phyloP scores from a whole-genome alignment of 192 early-diverging fungal genomes.

The Piromyces sp. region DNA sequence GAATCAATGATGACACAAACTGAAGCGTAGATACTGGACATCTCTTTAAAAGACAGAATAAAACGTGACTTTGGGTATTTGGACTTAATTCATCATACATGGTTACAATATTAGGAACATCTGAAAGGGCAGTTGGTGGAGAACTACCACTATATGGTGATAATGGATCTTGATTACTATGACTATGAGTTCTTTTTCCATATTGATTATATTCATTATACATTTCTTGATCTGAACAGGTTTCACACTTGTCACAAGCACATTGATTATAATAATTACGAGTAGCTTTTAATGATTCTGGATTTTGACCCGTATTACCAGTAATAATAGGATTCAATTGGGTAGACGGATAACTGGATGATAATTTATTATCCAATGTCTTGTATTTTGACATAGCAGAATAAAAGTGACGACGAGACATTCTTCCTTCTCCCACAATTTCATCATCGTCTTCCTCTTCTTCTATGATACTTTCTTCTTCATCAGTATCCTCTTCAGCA shows the following conservation, averaged over 20 bases:
- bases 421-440: background rate
- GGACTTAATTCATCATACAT: conserved; percentile 65
- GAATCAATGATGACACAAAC: conserved; percentile 72
- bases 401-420: background rate
- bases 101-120: conserved; percentile 32
- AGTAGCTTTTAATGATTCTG: background rate
- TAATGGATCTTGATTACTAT: background rate
- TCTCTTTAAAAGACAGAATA: conserved; percentile 73
- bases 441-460: background rate
- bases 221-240: conserved; percentile 12
- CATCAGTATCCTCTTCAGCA: background rate
- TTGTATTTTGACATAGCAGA: background rate
- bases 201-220: background rate
- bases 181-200: background rate
- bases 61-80: conserved; percentile 61
- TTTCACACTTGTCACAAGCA: background rate
- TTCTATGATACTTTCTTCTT: background rate
- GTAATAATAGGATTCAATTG: background rate
- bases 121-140: conserved; percentile 8
- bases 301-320: background rate
- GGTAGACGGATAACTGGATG: background rate
- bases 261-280: background rate
- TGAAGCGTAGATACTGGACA: conserved; percentile 68
- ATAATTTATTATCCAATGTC: background rate
- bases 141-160: background rate